Base-by-base conservation (phyloP, 2,329 filamentous ascomycete genomes). In the Fusarium sp. region DNA sequence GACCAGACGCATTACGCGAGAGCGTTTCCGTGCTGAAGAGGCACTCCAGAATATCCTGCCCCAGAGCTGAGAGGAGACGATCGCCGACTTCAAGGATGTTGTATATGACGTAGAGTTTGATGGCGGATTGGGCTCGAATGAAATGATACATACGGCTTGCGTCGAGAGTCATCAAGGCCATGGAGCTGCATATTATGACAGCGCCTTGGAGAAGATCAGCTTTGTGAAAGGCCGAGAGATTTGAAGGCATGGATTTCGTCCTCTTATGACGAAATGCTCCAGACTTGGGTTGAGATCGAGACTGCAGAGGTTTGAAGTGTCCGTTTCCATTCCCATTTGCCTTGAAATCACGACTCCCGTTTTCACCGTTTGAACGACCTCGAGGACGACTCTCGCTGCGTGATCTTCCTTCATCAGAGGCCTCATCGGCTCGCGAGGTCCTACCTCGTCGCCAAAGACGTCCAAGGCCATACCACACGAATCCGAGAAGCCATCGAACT, bases 101-200 rank as follows among this genome's bases (percentile, higher is more conserved):
- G 86, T 97, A 99, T 61, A 99, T 98, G 66, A 99, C 96, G 80
- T 99, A 99, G 16, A 99, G 88, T 80, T 99, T 99, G 83, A 99
- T 98, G 12, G 95, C 95, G 4, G 95, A 95, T 81, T 99, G 96
- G 1, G 94, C 96, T 51, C 95, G 92, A 76, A 99, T 97, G 77
- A 95, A 95, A 81, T 99, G 96, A 79, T 99, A 99, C 94, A 98
- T 98, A 57, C 95, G 90, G 79, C 95, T 98, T 10, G 96, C 96
- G 80, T 99, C 97, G 49, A 99, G 92, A 29, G 90, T 91, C 91
- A 97, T 95, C 56, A 99, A 85, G 19, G 95, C 90, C 57, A 92
- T 85, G 76, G 94, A 97, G 78, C 94, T 98, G 77, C 89, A 91
- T 54, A 98, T 88, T 69, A 99, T 95, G 65, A 99, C 88, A 25